Evolutionary conservation across 2,329 filamentous ascomycete genomes (phyloP).

Genomic region (Aspergillus fumigatiaffinis): DNA sequence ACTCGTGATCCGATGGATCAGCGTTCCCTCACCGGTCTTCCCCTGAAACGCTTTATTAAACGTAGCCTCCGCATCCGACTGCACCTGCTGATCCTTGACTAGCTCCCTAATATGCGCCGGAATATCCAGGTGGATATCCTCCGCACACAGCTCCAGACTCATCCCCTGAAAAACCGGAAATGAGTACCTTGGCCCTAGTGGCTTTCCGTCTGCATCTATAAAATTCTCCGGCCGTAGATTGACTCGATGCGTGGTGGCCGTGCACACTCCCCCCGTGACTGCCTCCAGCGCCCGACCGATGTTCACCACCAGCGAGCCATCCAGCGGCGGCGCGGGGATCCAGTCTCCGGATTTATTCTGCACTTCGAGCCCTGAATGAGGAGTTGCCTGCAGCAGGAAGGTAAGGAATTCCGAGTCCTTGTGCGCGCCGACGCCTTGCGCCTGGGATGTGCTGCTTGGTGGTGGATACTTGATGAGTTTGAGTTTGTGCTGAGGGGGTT

Average conservation of each 20-base stretch:
- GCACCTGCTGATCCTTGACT: constrained; percentile 28
- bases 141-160: constrained; percentile 28
- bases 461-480: constrained; percentile 45
- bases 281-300: constrained; percentile 41
- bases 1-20: constrained; percentile 34
- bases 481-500: constrained; percentile 32
- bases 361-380: constrained; percentile 46
- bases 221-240: constrained; percentile 27
- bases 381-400: constrained; percentile 44
- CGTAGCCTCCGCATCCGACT: constrained; percentile 35
- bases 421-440: constrained; percentile 43
- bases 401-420: constrained; percentile 51
- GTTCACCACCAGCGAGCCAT: constrained; percentile 47
- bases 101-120: constrained; percentile 28
- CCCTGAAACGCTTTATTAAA: constrained; percentile 32
- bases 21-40: constrained; percentile 30
- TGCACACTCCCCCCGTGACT: constrained; percentile 33
- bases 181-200: constrained; percentile 31
- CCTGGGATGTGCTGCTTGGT: constrained; percentile 24
- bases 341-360: constrained; percentile 46
- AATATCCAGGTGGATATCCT: constrained; percentile 26
- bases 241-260: constrained; percentile 35
- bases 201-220: constrained; percentile 14
- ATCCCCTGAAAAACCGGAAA: constrained; percentile 37
- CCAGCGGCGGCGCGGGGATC: constrained; percentile 44